Evolutionary conservation across 164 flowering plant species (phyloP), one percentile per base, ranked within the genome.

Genomic region (Warburgia ugandensis): DNA sequence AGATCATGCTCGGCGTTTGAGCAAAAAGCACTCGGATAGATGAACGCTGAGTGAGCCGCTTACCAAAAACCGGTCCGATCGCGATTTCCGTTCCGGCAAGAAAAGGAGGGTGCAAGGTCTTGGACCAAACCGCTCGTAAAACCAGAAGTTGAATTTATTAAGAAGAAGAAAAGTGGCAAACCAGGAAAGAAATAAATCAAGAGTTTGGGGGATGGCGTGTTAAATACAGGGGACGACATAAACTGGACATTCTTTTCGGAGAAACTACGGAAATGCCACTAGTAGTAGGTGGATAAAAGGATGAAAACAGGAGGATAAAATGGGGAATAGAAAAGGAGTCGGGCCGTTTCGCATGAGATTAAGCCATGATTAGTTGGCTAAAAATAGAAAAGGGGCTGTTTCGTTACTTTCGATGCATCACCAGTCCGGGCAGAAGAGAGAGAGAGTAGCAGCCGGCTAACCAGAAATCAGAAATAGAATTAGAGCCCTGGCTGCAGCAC

Each of bases 191-290:
- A 40, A 28, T 20, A 52, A 52, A 28, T 20, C 33, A 10, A 37
- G 17, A 10, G 17, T 14, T 20, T n/a, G 48, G 63, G 49, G 53
- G 47, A 38, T 23, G 58, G 63, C 45, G 66, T 56, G 59, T 65
- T 68, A 56, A 68, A 64, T 52, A 54, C 50, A 17, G 40, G 1
- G 16, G 29, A 11, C 0, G 22, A 8, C 16, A 11, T 5, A 1
- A 38, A 39, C 29, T 45, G 55, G 30, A 14, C 57, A 58, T 10
- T 12, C 19, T 19, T 6, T 1, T 2, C 19, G 3, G 1, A 1
- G 14, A 25, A 57, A 53, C 58, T 61, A 69, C 69, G 43, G 26
- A 25, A 17, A 12, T 40, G 52, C 66, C 73, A 64, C 54, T 54
- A 1, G 22, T 6, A n/a, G n/a, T n/a, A n/a, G n/a, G n/a, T n/a